These are phyloP conservation scores for Eucalyptus rudis DNA, from an alignment of 345 rosid genomes.

Conservation along the genomic window DNA sequence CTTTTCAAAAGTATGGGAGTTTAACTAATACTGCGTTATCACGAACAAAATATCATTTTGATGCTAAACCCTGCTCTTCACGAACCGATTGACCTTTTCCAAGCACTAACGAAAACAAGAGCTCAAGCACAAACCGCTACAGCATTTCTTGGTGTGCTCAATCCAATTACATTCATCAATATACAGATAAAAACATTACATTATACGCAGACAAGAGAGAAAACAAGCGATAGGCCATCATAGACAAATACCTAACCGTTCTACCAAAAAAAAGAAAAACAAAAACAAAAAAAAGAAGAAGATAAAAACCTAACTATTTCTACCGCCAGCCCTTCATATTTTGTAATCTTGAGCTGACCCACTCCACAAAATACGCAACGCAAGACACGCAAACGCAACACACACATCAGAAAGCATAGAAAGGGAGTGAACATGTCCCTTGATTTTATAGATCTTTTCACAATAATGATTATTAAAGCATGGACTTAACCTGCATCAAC, in stretches of 20 bases:
- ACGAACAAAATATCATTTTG: not conserved
- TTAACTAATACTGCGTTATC: not conserved
- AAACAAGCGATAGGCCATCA: not conserved
- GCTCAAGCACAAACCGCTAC: not conserved
- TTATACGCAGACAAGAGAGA: not conserved
- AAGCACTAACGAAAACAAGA: not conserved
- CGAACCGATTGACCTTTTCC: not conserved
- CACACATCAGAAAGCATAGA: not conserved
- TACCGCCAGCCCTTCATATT: not conserved
- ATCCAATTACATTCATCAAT: not conserved
- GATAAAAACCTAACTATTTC: not conserved
- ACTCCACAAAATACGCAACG: too few species aligned
- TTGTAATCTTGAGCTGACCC: not conserved
- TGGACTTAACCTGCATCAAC: not conserved
- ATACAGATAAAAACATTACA: not conserved
- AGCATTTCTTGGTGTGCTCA: not conserved
- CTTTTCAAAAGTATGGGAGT: not conserved
- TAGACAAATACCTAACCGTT: not conserved
- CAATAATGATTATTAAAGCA: not conserved
- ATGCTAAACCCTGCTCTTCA: not conserved
- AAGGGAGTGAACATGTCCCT: not conserved
- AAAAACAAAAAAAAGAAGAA: not conserved
- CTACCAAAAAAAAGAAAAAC: fast-evolving
- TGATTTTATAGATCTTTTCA: not conserved
- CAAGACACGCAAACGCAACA: not conserved